Evolutionary conservation across 2,329 filamentous ascomycete species (phyloP).

Genomic region (Tricladium varicosporioides): DNA sequence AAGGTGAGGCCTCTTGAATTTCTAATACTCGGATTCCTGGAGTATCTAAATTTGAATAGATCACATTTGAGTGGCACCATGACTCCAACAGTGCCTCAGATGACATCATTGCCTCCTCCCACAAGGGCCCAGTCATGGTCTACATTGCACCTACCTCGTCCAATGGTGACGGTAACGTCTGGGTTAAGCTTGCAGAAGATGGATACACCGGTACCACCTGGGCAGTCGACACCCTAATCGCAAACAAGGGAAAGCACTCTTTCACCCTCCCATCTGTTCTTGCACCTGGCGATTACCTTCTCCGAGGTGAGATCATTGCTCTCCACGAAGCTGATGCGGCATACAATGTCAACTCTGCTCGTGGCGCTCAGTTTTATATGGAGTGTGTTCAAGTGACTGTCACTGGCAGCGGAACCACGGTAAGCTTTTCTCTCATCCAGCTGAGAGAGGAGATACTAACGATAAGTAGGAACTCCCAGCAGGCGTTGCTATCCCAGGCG

Average conservation of each 20-base stretch:
- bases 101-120: conserved; percentile 51
- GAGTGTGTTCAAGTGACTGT: conserved; percentile 43
- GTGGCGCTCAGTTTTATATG: conserved; percentile 44
- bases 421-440: background rate
- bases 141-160: conserved; percentile 43
- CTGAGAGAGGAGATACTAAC: background rate
- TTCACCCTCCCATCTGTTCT: conserved; percentile 40
- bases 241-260: conserved; percentile 41
- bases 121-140: conserved; percentile 52
- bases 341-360: conserved; percentile 16
- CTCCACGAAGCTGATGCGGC: conserved; percentile 40
- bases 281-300: conserved; percentile 40
- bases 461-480: conserved; percentile 14
- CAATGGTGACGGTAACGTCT: conserved; percentile 49
- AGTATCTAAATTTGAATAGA: background rate
- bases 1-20: conserved; percentile 22
- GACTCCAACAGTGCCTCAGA: conserved; percentile 37
- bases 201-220: conserved; percentile 36
- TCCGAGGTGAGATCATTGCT: conserved; percentile 44
- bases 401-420: conserved; percentile 26
- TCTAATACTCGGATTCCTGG: too few species aligned
- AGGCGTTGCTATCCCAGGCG: conserved; percentile 22
- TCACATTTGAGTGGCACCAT: conserved; percentile 51
- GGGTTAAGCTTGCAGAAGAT: conserved; percentile 46
- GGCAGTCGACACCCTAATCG: conserved; percentile 40